Percentiles rank a stretch among this genome's conserved stretches.
Evolutionary conservation across 192 early-diverging fungal genomes (phyloP).

Genomic region (Ramicandelaber brevisporus): DNA sequence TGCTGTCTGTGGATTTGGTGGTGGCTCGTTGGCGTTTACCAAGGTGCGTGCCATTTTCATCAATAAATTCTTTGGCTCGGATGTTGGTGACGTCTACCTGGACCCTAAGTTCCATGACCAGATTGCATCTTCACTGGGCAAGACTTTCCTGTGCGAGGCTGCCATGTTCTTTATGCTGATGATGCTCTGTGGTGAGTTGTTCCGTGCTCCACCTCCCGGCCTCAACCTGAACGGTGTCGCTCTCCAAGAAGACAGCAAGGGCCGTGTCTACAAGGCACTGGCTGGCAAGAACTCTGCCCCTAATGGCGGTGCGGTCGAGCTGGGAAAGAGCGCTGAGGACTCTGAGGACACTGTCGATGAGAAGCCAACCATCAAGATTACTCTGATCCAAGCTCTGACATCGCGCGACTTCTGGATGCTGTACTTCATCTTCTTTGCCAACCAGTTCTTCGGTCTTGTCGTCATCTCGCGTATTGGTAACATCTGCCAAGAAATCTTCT

Average conservation of each 20-base stretch:
- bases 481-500: conserved; percentile 29
- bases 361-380: conserved; percentile 16
- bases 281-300: conserved; percentile 7
- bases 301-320: conserved; percentile 16
- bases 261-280: conserved; percentile 6
- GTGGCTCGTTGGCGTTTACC: conserved; percentile 38
- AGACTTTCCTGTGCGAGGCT: conserved; percentile 35
- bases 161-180: conserved; percentile 31
- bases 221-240: conserved; percentile 27
- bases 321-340: conserved; percentile 11
- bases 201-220: conserved; percentile 29
- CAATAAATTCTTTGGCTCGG: conserved; percentile 20
- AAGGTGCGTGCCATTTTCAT: conserved; percentile 28
- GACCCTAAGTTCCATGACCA: too few relatives aligned
- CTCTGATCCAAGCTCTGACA: conserved; percentile 23
- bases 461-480: conserved; percentile 34
- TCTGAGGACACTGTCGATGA: conserved; percentile 10
- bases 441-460: conserved; percentile 31
- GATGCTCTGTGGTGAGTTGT: conserved; percentile 26
- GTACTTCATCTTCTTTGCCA: conserved; percentile 34
- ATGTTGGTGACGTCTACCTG: too few relatives aligned
- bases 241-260: conserved; percentile 2
- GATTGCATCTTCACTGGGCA: conserved; percentile 34
- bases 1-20: conserved; percentile 55
- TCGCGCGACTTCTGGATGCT: conserved; percentile 32